phyloP scores from a whole-genome alignment of 768 basidiomycete genomes.

The Boletus barrowsii region DNA sequence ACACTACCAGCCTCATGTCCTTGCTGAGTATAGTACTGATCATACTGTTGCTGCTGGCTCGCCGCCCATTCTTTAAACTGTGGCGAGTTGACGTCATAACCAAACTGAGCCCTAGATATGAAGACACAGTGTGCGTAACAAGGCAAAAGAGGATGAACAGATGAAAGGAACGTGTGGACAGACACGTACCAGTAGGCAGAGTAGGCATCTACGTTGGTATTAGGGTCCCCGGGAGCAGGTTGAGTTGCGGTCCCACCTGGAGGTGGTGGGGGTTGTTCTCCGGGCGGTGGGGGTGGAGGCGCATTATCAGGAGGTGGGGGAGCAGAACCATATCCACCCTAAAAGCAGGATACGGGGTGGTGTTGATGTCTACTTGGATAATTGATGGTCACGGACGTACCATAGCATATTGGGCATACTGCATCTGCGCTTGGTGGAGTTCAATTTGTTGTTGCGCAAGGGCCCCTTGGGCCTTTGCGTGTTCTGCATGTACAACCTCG shows the following conservation, averaged over 20 bases:
- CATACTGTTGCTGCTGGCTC: constrained; percentile 62
- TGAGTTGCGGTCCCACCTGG: constrained; percentile 44
- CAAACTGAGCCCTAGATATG: constrained; percentile 68
- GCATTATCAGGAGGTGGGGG: constrained; percentile 37
- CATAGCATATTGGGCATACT: constrained; percentile 73
- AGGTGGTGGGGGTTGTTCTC: constrained; percentile 53
- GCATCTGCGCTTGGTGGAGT: constrained; percentile 76
- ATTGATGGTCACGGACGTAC: constrained; percentile 34
- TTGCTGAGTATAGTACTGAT: constrained; percentile 67
- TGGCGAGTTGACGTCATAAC: constrained; percentile 80
- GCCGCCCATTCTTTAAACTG: constrained; percentile 83
- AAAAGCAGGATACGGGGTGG: neutral
- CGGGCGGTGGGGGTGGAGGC: constrained; percentile 48
- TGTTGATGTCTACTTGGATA: neutral
- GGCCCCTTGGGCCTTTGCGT: constrained; percentile 69
- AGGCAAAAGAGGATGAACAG: neutral
- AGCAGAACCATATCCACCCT: constrained; percentile 36
- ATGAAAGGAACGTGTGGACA: neutral
- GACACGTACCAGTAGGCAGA: constrained; percentile 55
- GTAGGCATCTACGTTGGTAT: constrained; percentile 49
- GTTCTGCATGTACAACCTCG: constrained; percentile 83
- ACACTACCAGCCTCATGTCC: constrained; percentile 38
- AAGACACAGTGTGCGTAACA: neutral
- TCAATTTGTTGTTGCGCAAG: constrained; percentile 82
- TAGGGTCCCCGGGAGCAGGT: constrained; percentile 41